Conservation (phyloP, 208 protist genomes). For the Spongospora subterranea region DNA sequence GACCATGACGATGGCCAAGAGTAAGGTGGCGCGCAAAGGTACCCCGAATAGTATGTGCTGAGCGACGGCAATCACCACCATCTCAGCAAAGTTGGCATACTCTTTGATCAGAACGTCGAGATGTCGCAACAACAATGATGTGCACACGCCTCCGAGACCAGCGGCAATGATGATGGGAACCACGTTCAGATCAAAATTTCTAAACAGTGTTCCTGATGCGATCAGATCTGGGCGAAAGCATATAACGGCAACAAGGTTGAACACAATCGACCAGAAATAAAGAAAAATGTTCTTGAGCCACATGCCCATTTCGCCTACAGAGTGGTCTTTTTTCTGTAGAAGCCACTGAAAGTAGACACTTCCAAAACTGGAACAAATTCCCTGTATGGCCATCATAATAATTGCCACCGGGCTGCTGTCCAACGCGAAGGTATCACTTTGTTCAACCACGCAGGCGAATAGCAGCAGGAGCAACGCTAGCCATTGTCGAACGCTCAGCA, state of each 20-base stretch:
- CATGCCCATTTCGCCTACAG: neutral
- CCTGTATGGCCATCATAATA: conserved; percentile 28
- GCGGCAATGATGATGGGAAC: neutral
- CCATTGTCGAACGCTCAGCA: neutral
- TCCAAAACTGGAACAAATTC: neutral
- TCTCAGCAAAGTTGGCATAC: conserved; percentile 43
- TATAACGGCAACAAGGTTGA: conserved; percentile 18
- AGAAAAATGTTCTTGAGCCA: conserved; percentile 44
- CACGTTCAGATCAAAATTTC: neutral
- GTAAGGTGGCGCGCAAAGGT: neutral
- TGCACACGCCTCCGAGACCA: conserved; percentile 8
- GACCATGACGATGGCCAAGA: conserved; percentile 3
- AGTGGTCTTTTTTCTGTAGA: neutral
- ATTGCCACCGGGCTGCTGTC: neutral
- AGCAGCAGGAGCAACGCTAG: neutral
- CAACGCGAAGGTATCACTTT: neutral
- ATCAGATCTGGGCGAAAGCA: neutral
- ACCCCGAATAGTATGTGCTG: conserved; percentile 36
- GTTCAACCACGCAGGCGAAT: conserved; percentile 29
- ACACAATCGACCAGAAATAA: conserved; percentile 47
- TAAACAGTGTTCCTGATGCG: neutral
- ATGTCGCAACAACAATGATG: conserved; percentile 19
- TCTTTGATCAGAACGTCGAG: conserved; percentile 52
- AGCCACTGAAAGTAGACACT: conserved; percentile 58
- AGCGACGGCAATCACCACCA: conserved; percentile 13